Base-by-base conservation (phyloP, 2,329 filamentous ascomycete species). In the Phoma herbarum region DNA sequence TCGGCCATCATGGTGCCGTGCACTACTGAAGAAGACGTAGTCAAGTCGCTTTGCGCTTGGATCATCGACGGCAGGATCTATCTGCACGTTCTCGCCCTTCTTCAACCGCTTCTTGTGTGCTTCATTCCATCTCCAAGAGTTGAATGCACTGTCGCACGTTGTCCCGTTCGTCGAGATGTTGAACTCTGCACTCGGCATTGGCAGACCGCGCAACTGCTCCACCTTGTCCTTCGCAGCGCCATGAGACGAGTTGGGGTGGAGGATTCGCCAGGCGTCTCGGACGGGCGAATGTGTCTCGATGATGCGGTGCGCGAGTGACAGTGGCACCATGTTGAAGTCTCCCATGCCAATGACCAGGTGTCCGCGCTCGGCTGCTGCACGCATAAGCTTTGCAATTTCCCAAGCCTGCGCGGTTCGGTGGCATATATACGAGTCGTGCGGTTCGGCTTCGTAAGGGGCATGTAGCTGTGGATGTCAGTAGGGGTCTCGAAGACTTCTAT, bases 241-340 rank as follows among this genome's bases (percentile, higher is more conserved):
- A 29, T 97, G 77, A 2, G 93, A 92, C 46, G 90, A 94, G 60
- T 93, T 85, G 0, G 95, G 94, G 75, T 96, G 90, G 20, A 96
- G 77, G 28, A 91, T 84, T 53, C 90, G 86, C 95, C 95, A 99
- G 22, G 88, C 87, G 74, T 99, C 95, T 43, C 85, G 85, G 26
- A 96, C 89, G 14, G 89, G 89, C 10, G 89, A 87, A 72, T 93
- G 89, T 3, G 88, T 86, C 57, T 90, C 91, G 66, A 99, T 89
- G 64, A 98, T 83, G 52, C 88, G 86, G 79, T 98, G 92, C 29
- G 91, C 89, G 61, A 97, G 86, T 25, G 92, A 96, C 39, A 90
- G 79, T 0, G 95, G 95, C n/a, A 92, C 82, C 90, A 97, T 96
- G 79, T 98, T 98, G 81, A 98, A 97, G 80, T 98, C 95, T 25